phyloP scores from a whole-genome alignment of 768 basidiomycete genomes.

The Tubosaeta sp. region DNA sequence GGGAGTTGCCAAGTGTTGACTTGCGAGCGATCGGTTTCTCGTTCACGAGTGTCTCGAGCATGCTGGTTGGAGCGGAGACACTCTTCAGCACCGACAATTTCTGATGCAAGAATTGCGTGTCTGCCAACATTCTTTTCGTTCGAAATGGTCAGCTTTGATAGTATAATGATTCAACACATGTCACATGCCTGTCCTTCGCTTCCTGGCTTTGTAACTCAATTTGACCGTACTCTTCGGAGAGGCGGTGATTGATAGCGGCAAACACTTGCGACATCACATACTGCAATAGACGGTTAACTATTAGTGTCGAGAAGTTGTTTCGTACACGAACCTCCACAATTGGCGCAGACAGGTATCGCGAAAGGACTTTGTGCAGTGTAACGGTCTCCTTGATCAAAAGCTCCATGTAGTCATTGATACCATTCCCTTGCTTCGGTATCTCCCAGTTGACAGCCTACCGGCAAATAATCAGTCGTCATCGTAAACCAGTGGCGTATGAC shows the following conservation, averaged over 20 bases:
- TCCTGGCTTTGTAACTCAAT: conserved; percentile 80
- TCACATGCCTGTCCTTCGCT: conserved; percentile 74
- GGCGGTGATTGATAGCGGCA: conserved; percentile 84
- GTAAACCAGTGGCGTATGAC: conserved; percentile 13
- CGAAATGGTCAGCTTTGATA: conserved; percentile 13
- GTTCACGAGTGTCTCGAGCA: conserved; percentile 81
- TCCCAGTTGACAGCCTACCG: conserved; percentile 77
- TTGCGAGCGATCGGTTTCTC: conserved; percentile 64
- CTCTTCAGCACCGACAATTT: conserved; percentile 74
- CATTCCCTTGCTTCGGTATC: conserved; percentile 52
- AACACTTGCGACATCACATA: conserved; percentile 95
- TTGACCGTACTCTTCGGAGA: conserved; percentile 80
- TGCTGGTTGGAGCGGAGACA: conserved; percentile 63
- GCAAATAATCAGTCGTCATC: conserved; percentile 3
- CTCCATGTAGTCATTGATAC: conserved; percentile 87
- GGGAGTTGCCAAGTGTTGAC: conserved; percentile 23
- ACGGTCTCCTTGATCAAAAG: conserved; percentile 91
- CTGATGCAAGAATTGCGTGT: conserved; percentile 72
- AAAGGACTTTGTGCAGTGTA: conserved; percentile 92
- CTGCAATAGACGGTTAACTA: conserved; percentile 37
- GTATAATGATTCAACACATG: conserved; percentile 1
- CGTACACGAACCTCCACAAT: conserved; percentile 68
- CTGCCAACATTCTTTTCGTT: conserved; percentile 63
- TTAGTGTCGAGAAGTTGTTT: conserved; percentile 8
- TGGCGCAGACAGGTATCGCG: conserved; percentile 75